These are phyloP conservation scores for Trypanosoma cruzi DNA, from an alignment of 208 protist species.

Conservation along the genomic window DNA sequence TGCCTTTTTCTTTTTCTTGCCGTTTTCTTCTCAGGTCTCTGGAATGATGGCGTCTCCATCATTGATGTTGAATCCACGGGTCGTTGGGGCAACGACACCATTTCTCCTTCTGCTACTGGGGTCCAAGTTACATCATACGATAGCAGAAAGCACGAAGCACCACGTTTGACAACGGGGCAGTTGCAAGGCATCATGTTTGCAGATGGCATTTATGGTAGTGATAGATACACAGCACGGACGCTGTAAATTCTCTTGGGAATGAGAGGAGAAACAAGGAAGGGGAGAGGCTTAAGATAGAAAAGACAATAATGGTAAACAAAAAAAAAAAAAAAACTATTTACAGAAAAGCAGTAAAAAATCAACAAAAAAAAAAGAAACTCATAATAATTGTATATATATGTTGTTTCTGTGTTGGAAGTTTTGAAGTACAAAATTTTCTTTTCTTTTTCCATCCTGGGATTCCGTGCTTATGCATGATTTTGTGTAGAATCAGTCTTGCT, in stretches of 20 bases:
- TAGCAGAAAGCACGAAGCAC: background rate
- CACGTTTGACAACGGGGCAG: background rate
- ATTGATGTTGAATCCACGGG: background rate
- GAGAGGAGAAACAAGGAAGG: background rate
- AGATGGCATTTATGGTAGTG: constrained; percentile 14
- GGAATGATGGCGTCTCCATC: background rate
- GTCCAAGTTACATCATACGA: background rate
- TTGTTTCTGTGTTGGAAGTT: too few relatives aligned
- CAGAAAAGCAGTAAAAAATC: background rate
- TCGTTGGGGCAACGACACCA: background rate
- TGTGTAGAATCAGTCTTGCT: background rate
- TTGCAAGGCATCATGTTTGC: constrained; percentile 19
- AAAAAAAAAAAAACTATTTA: background rate
- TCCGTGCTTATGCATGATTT: background rate
- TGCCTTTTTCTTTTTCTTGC: constrained; percentile 1
- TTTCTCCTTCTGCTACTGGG: background rate
- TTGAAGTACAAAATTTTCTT: too few relatives aligned
- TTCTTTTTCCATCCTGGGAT: too few relatives aligned
- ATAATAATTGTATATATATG: background rate
- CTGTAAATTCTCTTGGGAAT: background rate
- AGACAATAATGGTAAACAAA: too few relatives aligned
- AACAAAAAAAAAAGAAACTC: too few relatives aligned
- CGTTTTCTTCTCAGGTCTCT: constrained; percentile 1
- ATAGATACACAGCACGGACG: constrained; percentile 21
- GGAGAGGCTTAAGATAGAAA: background rate